Conservation (phyloP, 148 eudicot species). For the Rhododendron ferrugineum region DNA sequence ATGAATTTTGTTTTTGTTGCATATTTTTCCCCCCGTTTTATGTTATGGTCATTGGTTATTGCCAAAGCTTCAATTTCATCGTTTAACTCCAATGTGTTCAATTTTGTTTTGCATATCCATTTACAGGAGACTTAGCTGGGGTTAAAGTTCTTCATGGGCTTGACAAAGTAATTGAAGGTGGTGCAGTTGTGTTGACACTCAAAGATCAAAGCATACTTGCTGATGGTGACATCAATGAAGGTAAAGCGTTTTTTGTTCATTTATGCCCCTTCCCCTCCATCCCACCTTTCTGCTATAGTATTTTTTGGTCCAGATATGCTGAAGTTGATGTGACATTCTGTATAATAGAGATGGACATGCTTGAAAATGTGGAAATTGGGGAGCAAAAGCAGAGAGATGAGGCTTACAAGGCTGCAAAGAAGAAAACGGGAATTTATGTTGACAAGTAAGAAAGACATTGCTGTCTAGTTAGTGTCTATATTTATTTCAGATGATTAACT, state of each 20-base stretch:
- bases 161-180: conserved; percentile 96
- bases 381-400: conserved; percentile 91
- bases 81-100: not conserved
- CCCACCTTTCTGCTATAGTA: conserved; percentile 5
- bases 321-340: conserved; percentile 33
- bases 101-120: conserved; percentile 9
- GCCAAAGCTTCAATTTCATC: not conserved
- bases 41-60: not conserved
- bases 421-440: conserved; percentile 56
- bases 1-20: not conserved
- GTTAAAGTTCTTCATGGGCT: conserved; percentile 94
- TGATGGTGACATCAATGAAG: conserved; percentile 81
- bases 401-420: conserved; percentile 91
- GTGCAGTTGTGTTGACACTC: conserved; percentile 92
- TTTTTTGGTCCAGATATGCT: conserved; percentile 28
- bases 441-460: conserved; percentile 58
- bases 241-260: conserved; percentile 18
- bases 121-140: conserved; percentile 63
- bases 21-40: not conserved
- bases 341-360: conserved; percentile 78
- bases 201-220: conserved; percentile 96
- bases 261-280: not conserved
- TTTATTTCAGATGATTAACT: conserved; percentile 7
- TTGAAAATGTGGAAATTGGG: conserved; percentile 96
- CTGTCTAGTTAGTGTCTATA: not conserved